Evolutionary conservation across 2,329 filamentous ascomycete species (phyloP), one percentile per base, ranked within the genome.

Genomic region (Didymella arachidicola): DNA sequence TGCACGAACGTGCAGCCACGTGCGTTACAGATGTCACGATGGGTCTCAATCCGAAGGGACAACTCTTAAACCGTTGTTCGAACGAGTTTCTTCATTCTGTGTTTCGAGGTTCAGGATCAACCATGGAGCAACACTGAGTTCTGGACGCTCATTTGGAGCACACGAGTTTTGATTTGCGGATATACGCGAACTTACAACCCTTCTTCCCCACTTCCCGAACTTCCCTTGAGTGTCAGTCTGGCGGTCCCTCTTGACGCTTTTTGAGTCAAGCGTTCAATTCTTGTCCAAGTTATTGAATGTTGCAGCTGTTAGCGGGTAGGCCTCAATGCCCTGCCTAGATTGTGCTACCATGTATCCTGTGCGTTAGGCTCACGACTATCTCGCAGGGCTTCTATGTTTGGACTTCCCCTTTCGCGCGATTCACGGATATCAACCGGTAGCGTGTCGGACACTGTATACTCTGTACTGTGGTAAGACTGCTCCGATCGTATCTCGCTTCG

Each of bases 141-240:
- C 16, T 39, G 27, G 38, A 49, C 32, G 30, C 44, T 32, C 29
- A 18, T 3, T n/a, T 26, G 10, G n/a, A 45, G n/a, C 25, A 16
- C 34, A 18, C n/a, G 39, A 53, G 30, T 32, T 45, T 30, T 49
- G 44, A 49, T 59, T 49, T 46, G 56, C 49, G 38, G 36, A 36
- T 25, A 43, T 29, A 36, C 30, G 39, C 27, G 41, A 49, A 41
- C 56, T 42, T 27, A 41, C 6, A 14, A 50, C 27, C 34, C 10
- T 32, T 44, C 7, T 14, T 50, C 32, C 16, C 56, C 56, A 59
- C 50, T 54, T 51, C 11, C 50, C 50, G 51, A 14, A 42, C 16
- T 25, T 44, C 41, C 56, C 34, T 47, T 41, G 39, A 34, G 29
- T 48, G 29, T 52, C 49, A 44, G 51, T 59, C 39, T 46, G 32